Percentiles rank a stretch among this genome's conserved stretches.
phyloP scores from a whole-genome alignment of 371 early-diverging fungal genomes.

The Mucor circinelloides region DNA sequence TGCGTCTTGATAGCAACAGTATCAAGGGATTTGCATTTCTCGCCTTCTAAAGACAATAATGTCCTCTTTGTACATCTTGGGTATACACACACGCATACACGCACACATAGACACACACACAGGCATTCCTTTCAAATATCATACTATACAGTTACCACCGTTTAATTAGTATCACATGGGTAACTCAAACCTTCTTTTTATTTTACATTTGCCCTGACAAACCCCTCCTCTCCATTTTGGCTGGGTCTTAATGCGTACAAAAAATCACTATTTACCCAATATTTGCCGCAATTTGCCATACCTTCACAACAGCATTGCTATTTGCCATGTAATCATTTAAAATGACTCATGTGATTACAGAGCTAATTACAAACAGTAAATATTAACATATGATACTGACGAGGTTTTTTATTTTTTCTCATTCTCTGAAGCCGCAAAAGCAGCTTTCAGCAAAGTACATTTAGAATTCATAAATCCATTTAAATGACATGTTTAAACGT shows the following conservation, averaged over 20 bases:
- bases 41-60: too few relatives aligned
- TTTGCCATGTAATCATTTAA: neutral
- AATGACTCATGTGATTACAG: constrained; percentile 14
- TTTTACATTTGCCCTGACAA: constrained; percentile 21
- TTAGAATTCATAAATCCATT: neutral
- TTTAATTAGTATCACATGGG: constrained; percentile 17
- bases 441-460: neutral
- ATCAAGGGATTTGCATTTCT: too few relatives aligned
- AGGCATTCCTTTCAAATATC: too few relatives aligned
- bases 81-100: too few relatives aligned
- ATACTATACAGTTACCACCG: too few relatives aligned
- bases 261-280: constrained; percentile 14
- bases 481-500: constrained; percentile 9
- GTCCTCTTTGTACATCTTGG: too few relatives aligned
- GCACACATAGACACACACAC: too few relatives aligned
- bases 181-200: constrained; percentile 6
- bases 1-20: neutral
- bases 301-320: neutral
- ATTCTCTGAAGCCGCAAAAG: neutral
- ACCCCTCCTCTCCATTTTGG: neutral
- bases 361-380: neutral
- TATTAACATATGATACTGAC: neutral
- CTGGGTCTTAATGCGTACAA: neutral
- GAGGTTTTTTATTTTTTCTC: neutral
- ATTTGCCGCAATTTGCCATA: constrained; percentile 25